These are phyloP conservation scores for Pachysandra terminalis DNA, from an alignment of 164 flowering plant species.

Conservation along the genomic window DNA sequence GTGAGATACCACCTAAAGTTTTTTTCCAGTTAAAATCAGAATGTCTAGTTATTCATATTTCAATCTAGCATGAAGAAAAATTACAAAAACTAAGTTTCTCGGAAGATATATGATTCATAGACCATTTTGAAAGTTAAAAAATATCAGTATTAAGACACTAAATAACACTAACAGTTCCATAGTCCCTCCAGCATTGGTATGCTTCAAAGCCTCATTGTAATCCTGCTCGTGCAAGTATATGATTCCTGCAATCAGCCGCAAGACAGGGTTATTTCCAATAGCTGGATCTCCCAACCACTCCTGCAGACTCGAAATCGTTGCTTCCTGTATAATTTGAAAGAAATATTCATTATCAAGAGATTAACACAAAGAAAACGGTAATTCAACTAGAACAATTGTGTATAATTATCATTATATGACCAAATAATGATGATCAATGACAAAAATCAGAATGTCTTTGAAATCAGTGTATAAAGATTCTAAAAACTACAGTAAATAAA, in stretches of 20 bases:
- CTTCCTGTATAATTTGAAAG: conserved; percentile 44
- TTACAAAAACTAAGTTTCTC: no score
- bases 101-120: no score
- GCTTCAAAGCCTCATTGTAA: conserved; percentile 86
- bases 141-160: not conserved
- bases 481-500: not conserved
- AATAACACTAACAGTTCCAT: conserved; percentile 78
- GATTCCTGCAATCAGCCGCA: conserved; percentile 80
- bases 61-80: no score
- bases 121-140: no score
- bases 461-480: not conserved
- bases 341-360: conserved; percentile 1
- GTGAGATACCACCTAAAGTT: no score
- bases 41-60: no score
- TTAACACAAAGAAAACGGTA: not conserved
- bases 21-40: no score
- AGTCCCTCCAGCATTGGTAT: conserved; percentile 87
- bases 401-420: conserved; percentile 1
- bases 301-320: conserved; percentile 57
- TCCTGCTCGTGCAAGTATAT: conserved; percentile 90
- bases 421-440: not conserved
- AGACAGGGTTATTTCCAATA: conserved; percentile 66
- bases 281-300: conserved; percentile 89
- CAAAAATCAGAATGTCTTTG: not conserved
- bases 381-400: not conserved